A percentile compares a stretch with the other conserved stretches of the same genome.
These are phyloP conservation scores for Novymonas esmeraldas DNA, from an alignment of 208 protist genomes.

Conservation along the genomic window DNA sequence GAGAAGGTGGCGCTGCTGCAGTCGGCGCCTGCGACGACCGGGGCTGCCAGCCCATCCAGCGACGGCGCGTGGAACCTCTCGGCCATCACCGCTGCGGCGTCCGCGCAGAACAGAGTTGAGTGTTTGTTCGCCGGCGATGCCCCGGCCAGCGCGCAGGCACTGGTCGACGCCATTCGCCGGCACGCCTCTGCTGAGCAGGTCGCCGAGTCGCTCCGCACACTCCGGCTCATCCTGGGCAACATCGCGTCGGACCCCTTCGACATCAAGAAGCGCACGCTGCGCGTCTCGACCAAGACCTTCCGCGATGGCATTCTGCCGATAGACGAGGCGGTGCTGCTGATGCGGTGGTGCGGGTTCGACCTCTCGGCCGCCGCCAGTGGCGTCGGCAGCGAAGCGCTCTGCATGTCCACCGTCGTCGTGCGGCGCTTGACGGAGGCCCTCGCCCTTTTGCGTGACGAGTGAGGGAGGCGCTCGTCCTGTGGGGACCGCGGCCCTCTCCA, in stretches of 20 bases:
- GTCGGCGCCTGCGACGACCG: background rate
- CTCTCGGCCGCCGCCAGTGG: slow-evolving; percentile 46
- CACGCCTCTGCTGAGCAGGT: slow-evolving; percentile 16
- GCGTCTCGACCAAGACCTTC: slow-evolving; percentile 61
- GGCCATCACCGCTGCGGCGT: slow-evolving; percentile 19
- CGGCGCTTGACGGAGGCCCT: slow-evolving; percentile 43
- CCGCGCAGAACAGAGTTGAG: slow-evolving; percentile 21
- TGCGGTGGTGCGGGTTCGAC: slow-evolving; percentile 73
- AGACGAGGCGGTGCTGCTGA: slow-evolving; percentile 44
- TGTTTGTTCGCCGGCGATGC: slow-evolving; percentile 34
- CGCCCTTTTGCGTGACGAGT: slow-evolving; percentile 8
- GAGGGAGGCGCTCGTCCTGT: too few relatives aligned
- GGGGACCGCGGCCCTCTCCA: too few relatives aligned
- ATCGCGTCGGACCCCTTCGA: slow-evolving; percentile 71
- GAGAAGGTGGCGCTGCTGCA: slow-evolving; percentile 22
- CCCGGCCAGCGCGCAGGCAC: slow-evolving; percentile 10
- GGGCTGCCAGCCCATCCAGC: background rate
- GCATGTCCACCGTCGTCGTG: slow-evolving; percentile 65
- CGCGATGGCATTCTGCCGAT: slow-evolving; percentile 49
- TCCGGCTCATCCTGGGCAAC: slow-evolving; percentile 68
- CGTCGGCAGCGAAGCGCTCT: slow-evolving; percentile 40
- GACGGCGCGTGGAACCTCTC: slow-evolving; percentile 46
- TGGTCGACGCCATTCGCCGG: slow-evolving; percentile 37
- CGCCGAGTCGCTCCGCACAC: slow-evolving; percentile 42
- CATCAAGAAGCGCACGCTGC: slow-evolving; percentile 64